Conservation (phyloP, 1,139 yeast species). For the Hansenula sp. region DNA sequence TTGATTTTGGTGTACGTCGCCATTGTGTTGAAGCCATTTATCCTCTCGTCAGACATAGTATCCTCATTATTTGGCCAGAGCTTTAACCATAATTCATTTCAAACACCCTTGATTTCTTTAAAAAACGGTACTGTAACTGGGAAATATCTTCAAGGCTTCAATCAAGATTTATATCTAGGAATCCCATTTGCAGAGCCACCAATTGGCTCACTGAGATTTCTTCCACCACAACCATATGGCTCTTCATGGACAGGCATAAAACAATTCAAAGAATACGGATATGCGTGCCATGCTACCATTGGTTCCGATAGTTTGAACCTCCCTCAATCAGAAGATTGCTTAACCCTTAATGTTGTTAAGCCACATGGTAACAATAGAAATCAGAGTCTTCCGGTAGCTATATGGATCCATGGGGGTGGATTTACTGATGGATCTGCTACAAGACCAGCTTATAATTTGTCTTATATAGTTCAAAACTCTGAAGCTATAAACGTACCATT, state of each 20-base stretch:
- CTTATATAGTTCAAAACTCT: constrained; percentile 22
- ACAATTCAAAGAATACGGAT: constrained; percentile 5
- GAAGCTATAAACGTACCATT: constrained; percentile 24
- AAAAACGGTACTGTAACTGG: no score
- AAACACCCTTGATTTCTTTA: no score
- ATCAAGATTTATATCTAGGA: constrained; percentile 14
- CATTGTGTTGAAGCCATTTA: no score
- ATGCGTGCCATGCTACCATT: constrained; percentile 4
- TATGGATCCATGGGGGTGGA: constrained; percentile 35
- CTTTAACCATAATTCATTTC: no score
- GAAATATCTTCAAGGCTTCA: no score
- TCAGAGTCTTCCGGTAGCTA: constrained; percentile 25
- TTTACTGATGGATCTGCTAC: constrained; percentile 26
- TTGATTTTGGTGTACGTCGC: no score
- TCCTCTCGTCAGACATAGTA: no score
- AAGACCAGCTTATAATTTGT: constrained; percentile 25
- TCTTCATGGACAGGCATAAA: constrained; percentile 6
- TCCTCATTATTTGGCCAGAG: no score
- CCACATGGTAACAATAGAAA: constrained; percentile 63
- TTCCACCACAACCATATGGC: constrained; percentile 11
- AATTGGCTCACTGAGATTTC: constrained; percentile 12
- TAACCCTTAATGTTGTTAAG: constrained; percentile 62
- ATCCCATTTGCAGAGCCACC: constrained; percentile 21
- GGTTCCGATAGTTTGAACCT: not conserved
- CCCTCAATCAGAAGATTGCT: constrained; percentile 2